Conservation (phyloP, 2,329 filamentous ascomycete species). For the Teratosphaeria nubilosa region DNA sequence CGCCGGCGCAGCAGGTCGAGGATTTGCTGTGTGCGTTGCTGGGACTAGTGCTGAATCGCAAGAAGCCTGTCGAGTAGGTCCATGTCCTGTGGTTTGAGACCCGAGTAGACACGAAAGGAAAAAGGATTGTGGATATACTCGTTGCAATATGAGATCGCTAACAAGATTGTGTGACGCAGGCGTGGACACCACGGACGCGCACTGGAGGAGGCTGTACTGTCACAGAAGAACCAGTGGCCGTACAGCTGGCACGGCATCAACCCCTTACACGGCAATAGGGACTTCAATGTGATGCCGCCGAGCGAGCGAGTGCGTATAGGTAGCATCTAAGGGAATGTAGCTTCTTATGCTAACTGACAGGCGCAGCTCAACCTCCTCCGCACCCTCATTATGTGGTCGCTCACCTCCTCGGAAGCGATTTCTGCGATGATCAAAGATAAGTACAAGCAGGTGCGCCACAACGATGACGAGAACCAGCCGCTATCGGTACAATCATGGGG, state of each 20-base stretch:
- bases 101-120: conserved; percentile 6
- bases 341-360: conserved; percentile 1
- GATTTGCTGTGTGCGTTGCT: conserved; percentile 81
- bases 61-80: conserved; percentile 95
- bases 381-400: conserved; percentile 76
- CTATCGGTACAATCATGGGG: conserved; percentile 88
- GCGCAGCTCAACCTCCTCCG: conserved; percentile 69
- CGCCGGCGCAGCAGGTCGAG: conserved; percentile 78
- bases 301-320: conserved; percentile 59
- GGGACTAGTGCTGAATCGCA: conserved; percentile 82
- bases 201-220: conserved; percentile 80
- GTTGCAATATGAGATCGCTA: conserved; percentile 15
- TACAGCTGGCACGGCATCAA: conserved; percentile 72
- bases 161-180: conserved; percentile 41
- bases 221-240: conserved; percentile 83
- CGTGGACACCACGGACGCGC: conserved; percentile 87
- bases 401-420: conserved; percentile 77
- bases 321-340: neutral
- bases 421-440: conserved; percentile 73
- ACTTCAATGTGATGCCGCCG: conserved; percentile 73
- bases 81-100: conserved; percentile 7
- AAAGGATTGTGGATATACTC: neutral
- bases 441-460: conserved; percentile 80
- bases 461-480: conserved; percentile 69
- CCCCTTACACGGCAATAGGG: conserved; percentile 68